Conservation (phyloP, 768 basidiomycete species). For the Boletus speciosus region DNA sequence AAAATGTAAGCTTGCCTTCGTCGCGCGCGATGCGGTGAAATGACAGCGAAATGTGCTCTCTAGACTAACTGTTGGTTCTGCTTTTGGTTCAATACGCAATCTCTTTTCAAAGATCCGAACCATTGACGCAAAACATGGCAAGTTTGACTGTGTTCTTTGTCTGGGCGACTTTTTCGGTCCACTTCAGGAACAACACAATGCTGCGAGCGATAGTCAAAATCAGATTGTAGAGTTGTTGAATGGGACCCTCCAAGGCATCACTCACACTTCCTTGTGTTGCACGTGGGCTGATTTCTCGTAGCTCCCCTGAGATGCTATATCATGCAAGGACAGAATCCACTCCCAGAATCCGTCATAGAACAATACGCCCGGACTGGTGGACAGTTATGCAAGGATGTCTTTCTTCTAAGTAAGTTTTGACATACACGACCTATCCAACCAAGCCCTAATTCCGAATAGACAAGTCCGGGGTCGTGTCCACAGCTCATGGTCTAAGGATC, state of each 20-base stretch:
- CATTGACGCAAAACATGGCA: slow-evolving; percentile 90
- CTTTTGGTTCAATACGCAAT: slow-evolving; percentile 67
- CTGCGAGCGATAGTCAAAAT: slow-evolving; percentile 38
- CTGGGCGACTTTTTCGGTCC: slow-evolving; percentile 84
- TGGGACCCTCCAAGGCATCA: slow-evolving; percentile 63
- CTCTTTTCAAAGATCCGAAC: slow-evolving; percentile 77
- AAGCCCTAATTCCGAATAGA: slow-evolving; percentile 39
- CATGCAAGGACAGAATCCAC: slow-evolving; percentile 77
- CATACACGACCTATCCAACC: not conserved
- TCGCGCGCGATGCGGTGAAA: not conserved
- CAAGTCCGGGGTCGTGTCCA: slow-evolving; percentile 79
- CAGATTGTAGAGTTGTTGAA: slow-evolving; percentile 60
- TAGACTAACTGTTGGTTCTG: slow-evolving; percentile 79
- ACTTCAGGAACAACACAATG: slow-evolving; percentile 31
- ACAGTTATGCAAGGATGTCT: slow-evolving; percentile 78
- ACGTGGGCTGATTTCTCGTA: slow-evolving; percentile 31
- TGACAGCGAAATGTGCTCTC: not conserved
- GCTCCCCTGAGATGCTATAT: slow-evolving; percentile 90
- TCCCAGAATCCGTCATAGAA: slow-evolving; percentile 71
- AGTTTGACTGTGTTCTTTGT: slow-evolving; percentile 82
- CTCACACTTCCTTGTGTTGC: not conserved
- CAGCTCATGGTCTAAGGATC: slow-evolving; percentile 76
- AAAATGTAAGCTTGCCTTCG: slow-evolving; percentile 30
- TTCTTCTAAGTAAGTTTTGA: slow-evolving; percentile 68
- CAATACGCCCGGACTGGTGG: slow-evolving; percentile 75